Percentiles rank a stretch among this genome's conserved stretches.
phyloP scores from a whole-genome alignment of 495 filamentous ascomycete genomes.

The Xylaria intraflava region DNA sequence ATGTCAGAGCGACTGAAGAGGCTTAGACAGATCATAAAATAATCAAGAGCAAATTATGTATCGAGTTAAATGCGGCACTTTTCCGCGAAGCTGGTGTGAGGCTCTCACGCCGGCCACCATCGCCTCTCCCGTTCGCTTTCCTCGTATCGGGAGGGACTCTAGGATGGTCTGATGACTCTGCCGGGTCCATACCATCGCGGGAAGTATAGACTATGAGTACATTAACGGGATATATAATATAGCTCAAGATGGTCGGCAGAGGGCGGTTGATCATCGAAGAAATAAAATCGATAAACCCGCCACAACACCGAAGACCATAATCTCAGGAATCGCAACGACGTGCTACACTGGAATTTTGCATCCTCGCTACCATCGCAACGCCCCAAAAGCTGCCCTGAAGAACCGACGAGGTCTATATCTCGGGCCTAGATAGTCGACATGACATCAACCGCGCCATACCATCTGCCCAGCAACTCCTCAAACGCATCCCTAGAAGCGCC shows the following conservation, averaged over 20 bases:
- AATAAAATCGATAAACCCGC: not conserved
- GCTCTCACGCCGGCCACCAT: no score
- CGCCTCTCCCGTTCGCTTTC: constrained; percentile 1
- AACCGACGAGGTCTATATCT: not conserved
- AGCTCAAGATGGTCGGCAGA: not conserved
- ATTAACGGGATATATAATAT: not conserved
- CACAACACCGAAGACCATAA: not conserved
- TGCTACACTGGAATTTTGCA: not conserved
- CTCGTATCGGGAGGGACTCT: not conserved
- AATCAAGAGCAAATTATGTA: not conserved
- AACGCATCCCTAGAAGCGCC: not conserved
- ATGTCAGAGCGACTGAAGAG: no score
- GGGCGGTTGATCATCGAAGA: not conserved
- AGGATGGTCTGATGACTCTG: not conserved
- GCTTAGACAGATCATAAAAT: not conserved
- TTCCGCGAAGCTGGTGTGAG: not conserved
- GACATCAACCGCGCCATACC: constrained; percentile 2
- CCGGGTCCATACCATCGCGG: not conserved
- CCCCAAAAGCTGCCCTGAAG: not conserved
- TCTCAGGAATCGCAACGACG: not conserved
- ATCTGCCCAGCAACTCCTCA: not conserved
- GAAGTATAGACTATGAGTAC: not conserved
- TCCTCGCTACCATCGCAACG: not conserved
- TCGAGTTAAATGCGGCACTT: no score
- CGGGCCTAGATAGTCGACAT: not conserved